These are phyloP conservation scores for Ballota nigra DNA, from an alignment of 257 asterid genomes.

Conservation along the genomic window DNA sequence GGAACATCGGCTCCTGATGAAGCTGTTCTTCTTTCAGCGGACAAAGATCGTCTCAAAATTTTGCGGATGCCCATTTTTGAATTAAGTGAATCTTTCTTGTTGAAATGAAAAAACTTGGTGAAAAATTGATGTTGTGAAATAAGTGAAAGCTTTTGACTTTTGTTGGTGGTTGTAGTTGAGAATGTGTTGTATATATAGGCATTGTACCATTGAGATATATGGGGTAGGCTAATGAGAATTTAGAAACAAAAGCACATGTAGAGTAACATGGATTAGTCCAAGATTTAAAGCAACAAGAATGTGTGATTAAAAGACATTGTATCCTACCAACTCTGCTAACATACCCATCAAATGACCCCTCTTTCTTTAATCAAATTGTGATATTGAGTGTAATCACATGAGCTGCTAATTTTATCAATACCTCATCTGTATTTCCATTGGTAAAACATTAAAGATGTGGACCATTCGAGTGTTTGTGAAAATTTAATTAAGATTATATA, in stretches of 20 bases:
- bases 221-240: neutral
- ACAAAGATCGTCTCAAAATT: no score
- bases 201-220: neutral
- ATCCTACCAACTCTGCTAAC: neutral
- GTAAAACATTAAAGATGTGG: neutral
- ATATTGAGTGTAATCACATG: no score
- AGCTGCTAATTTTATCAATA: no score
- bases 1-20: no score
- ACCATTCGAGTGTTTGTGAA: neutral
- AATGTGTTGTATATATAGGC: neutral
- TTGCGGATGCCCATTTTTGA: neutral
- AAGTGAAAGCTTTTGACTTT: neutral
- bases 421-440: neutral
- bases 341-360: neutral
- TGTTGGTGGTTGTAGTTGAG: neutral
- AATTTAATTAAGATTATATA: neutral
- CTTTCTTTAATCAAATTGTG: neutral
- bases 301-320: neutral
- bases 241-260: neutral
- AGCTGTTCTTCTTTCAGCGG: no score
- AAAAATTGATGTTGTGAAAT: no score
- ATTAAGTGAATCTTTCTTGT: neutral
- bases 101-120: neutral
- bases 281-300: neutral
- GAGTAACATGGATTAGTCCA: conserved; percentile 20